Evolutionary conservation across 148 eudicot genomes (phyloP), one percentile per base, ranked within the genome.

Genomic region (Limonium bicolor): DNA sequence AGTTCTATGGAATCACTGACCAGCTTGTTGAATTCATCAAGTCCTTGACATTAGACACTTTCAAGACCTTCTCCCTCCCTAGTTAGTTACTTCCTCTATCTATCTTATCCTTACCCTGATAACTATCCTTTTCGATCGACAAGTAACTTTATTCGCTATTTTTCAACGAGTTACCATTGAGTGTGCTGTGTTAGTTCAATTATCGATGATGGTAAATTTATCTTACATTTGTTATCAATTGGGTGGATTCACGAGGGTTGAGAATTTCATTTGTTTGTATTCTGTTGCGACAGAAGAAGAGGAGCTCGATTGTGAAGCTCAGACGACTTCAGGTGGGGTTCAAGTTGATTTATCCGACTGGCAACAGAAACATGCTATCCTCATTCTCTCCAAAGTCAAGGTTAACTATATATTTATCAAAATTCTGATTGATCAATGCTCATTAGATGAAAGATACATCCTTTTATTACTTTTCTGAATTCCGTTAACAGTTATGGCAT

Each of bases 321-420:
- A 50, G 26, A 55, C 62, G 12, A 50, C 39, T 28, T 42, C 64
- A 3, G 72, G 74, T 31, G 69, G 65, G 27, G 63, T 79, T 33
- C 66, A 53, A 21, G 64, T 56, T 48, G 94, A 83, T 77, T 69
- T 90, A 24, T 84, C 92, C 23, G 86, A 80, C 7, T 90, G 97
- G 95, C 92, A 80, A 67, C 71, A 84, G 56, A 65, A 29, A 13
- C 97, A 90, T 73, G 97, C 93, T 24, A 59, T 42, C 16, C 57
- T 90, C 57, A 49, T 75, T 26, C 84, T 90, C 6, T 80, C 97
- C 26, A 80, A 65, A 75, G 69, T 64, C 69, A 84, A 90, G 97
- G 97, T 87, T n/a, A n/a, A n/a, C n/a, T n/a, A n/a, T n/a, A n/a
- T n/a, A n/a, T n/a, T n/a, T n/a, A n/a, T n/a, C n/a, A n/a, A n/a